phyloP scores from a whole-genome alignment of 108 stramenopile species.

The Thalassiosira profunda region DNA sequence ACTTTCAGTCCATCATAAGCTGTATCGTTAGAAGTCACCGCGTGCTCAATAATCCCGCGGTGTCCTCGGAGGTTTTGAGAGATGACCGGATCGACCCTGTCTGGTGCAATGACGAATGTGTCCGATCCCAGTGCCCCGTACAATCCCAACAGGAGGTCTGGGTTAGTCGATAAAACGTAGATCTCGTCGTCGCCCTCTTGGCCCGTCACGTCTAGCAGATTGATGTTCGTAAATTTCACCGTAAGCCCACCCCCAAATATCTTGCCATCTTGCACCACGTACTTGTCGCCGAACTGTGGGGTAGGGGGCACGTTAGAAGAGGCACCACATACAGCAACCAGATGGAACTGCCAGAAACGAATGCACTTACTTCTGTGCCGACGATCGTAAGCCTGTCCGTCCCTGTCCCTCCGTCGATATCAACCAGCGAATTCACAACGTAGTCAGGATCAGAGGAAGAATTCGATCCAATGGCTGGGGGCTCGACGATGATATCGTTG shows the following conservation, averaged over 20 bases:
- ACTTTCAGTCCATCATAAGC: slow-evolving; percentile 26
- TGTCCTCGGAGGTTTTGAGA: slow-evolving; percentile 48
- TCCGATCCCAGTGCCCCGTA: slow-evolving; percentile 38
- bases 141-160: slow-evolving; percentile 14
- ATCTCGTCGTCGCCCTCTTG: slow-evolving; percentile 45
- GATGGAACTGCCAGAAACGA: too few species aligned
- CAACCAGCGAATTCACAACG: slow-evolving; percentile 39
- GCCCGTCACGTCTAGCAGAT: slow-evolving; percentile 25
- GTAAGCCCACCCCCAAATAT: slow-evolving; percentile 39
- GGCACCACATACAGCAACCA: too few species aligned
- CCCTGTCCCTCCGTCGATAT: slow-evolving; percentile 47
- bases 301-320: too few species aligned
- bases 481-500: background rate
- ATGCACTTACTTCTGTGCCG: too few species aligned
- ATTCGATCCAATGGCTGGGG: too few species aligned
- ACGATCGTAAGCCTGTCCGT: slow-evolving; percentile 23
- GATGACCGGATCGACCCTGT: slow-evolving; percentile 28
- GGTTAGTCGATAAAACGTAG: slow-evolving; percentile 38
- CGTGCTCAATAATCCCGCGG: slow-evolving; percentile 43
- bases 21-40: slow-evolving; percentile 16
- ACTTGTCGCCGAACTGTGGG: slow-evolving; percentile 28
- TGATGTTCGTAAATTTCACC: slow-evolving; percentile 36
- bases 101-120: slow-evolving; percentile 30
- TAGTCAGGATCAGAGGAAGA: slow-evolving; percentile 35
- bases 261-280: slow-evolving; percentile 42